These are phyloP conservation scores for Fusarium illudens DNA, from an alignment of 2,329 filamentous ascomycete species.

Conservation along the genomic window DNA sequence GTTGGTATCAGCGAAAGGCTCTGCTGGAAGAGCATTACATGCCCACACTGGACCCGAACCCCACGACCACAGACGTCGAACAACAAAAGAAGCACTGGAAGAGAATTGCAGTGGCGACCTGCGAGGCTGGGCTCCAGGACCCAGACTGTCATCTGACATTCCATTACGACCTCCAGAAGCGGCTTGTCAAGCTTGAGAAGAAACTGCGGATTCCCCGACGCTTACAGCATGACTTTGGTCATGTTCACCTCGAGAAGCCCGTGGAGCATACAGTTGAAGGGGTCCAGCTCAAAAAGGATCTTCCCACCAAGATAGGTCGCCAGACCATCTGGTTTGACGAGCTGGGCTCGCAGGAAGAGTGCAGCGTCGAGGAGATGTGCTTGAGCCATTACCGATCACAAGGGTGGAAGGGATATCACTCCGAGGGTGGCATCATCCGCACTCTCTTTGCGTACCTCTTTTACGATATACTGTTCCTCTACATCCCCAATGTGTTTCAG, in stretches of 20 bases:
- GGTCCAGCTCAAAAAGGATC: constrained; percentile 74
- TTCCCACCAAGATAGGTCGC: constrained; percentile 51
- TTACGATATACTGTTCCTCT: constrained; percentile 90
- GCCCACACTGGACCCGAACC: constrained; percentile 64
- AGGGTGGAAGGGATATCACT: constrained; percentile 95
- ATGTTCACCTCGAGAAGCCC: constrained; percentile 80
- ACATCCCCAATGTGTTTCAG: constrained; percentile 96
- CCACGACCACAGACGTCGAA: constrained; percentile 50
- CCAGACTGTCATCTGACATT: constrained; percentile 89
- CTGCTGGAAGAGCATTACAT: constrained; percentile 96
- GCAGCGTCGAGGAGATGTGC: constrained; percentile 94
- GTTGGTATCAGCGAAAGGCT: constrained; percentile 96
- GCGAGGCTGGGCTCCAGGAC: constrained; percentile 87
- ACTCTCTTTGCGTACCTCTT: constrained; percentile 92
- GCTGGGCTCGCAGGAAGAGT: constrained; percentile 72
- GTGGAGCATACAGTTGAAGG: constrained; percentile 79
- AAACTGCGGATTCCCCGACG: constrained; percentile 82
- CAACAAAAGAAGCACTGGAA: constrained; percentile 85
- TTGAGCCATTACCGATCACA: constrained; percentile 82
- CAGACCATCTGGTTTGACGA: constrained; percentile 87
- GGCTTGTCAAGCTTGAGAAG: constrained; percentile 90
- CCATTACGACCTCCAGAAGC: constrained; percentile 94
- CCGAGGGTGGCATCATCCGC: constrained; percentile 89
- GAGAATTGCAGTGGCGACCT: constrained; percentile 77
- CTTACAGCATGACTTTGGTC: constrained; percentile 90